phyloP scores from a whole-genome alignment of 768 basidiomycete species.

The Tulasnella sp. region DNA sequence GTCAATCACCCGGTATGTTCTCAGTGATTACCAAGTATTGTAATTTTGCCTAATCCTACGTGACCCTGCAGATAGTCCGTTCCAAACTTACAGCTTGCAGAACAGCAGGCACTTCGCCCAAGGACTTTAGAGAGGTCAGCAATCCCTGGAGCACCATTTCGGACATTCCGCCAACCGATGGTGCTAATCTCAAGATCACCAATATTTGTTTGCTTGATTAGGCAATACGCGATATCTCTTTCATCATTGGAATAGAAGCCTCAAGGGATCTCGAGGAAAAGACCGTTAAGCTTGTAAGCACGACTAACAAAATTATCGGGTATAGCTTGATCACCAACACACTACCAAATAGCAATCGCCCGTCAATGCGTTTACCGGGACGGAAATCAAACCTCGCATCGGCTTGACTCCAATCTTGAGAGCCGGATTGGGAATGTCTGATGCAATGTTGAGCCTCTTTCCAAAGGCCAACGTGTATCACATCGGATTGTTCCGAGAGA shows the following conservation, averaged over 20 bases:
- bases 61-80: conserved; percentile 36
- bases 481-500: conserved; percentile 80
- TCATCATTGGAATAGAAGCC: conserved; percentile 75
- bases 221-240: conserved; percentile 63
- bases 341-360: conserved; percentile 51
- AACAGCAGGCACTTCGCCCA: conserved; percentile 43
- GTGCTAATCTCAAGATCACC: neutral
- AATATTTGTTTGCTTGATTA: conserved; percentile 22
- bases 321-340: neutral
- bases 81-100: conserved; percentile 61
- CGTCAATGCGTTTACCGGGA: conserved; percentile 64
- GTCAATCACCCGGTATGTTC: conserved; percentile 5
- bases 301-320: neutral
- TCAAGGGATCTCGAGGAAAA: conserved; percentile 51
- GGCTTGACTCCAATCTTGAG: conserved; percentile 86
- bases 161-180: neutral
- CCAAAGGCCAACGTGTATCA: conserved; percentile 85
- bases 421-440: conserved; percentile 87
- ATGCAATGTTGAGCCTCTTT: conserved; percentile 72
- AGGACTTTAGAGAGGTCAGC: conserved; percentile 68
- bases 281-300: conserved; percentile 49
- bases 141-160: too few relatives aligned
- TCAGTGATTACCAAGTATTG: too few relatives aligned
- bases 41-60: neutral
- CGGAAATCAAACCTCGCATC: conserved; percentile 57